Evolutionary conservation across 2,329 filamentous ascomycete species (phyloP), one percentile per base, ranked within the genome.

Genomic region (Cadophora luteo-olivacea): DNA sequence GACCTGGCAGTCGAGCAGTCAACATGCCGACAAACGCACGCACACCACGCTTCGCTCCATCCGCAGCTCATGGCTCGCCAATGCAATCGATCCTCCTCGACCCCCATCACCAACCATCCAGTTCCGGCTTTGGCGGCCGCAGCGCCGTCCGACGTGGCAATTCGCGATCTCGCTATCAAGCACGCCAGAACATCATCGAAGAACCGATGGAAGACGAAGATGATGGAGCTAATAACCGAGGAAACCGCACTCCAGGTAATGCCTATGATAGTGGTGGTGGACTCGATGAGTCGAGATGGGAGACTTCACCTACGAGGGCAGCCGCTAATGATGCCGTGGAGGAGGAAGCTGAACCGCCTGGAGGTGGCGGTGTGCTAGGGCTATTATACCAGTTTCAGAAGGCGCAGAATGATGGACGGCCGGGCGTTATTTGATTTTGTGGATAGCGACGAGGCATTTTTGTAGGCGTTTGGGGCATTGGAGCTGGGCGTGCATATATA

Each of bases 61-160:
- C 70, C 70, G 76, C 69, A 19, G 45, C 70, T 62, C 71, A 77
- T 48, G 72, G 70, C 29, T 75, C 86, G 11, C 90, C 91, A 4
- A 89, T 92, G 85, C 87, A 89, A 22, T 93, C 91, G 0, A 87
- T 92, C 72, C 83, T 94, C 1, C 82, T 94, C 1, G 92, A 94
- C 78, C 89, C 91, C 2, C 91, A 92, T 75, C 89, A 94, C 70
- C 91, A 94, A 69, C 91, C 91, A 6, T 82, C 84, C 1, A 81
- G 82, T 1, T 82, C 84, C 11, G 81, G 81, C 5, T 77, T 82
- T 45, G 80, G 81, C 1, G 80, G 75, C 22, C 82, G 83, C 49
- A 86, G 84, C 62, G 75, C 81, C n/a, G 75, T 81, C n/a, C 81
- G 86, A 68, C 80, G 82, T 63, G 78, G 82, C 63, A 78, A 79